These are phyloP conservation scores for Termitomyces eurrhizus DNA, from an alignment of 768 basidiomycete species.

Conservation along the genomic window DNA sequence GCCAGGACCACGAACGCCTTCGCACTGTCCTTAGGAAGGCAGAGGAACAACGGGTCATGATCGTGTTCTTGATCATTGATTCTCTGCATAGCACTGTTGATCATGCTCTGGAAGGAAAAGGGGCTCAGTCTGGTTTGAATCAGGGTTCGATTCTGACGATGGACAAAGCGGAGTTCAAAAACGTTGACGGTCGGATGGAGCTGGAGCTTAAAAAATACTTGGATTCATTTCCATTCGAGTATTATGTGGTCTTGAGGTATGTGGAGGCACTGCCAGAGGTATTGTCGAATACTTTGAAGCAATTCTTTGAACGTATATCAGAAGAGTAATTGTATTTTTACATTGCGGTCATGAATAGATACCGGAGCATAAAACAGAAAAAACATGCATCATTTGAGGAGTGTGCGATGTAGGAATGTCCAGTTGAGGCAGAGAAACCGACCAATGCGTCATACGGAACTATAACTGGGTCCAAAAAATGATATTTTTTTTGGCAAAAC, in stretches of 20 bases:
- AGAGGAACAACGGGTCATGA: conserved; percentile 86
- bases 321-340: conserved; percentile 44
- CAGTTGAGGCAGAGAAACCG: neutral
- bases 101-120: conserved; percentile 15
- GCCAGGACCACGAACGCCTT: conserved; percentile 89
- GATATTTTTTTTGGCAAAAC: too few relatives aligned
- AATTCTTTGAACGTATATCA: conserved; percentile 85
- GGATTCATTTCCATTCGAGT: conserved; percentile 97
- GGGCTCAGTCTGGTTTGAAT: conserved; percentile 20
- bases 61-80: conserved; percentile 95
- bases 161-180: conserved; percentile 88
- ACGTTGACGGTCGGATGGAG: conserved; percentile 77
- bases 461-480: too few relatives aligned
- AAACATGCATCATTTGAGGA: too few relatives aligned
- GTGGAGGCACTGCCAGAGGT: conserved; percentile 93
- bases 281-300: conserved; percentile 80
- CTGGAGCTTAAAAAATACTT: conserved; percentile 85
- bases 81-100: conserved; percentile 53
- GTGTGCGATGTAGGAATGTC: too few relatives aligned
- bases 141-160: conserved; percentile 87
- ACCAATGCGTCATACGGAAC: conserved; percentile 17
- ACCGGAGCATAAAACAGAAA: neutral
- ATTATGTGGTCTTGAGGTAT: conserved; percentile 88
- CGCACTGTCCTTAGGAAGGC: conserved; percentile 79
- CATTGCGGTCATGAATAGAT: neutral